These are phyloP conservation scores for Trapa bicornis DNA, from an alignment of 345 rosid species.

Conservation along the genomic window DNA sequence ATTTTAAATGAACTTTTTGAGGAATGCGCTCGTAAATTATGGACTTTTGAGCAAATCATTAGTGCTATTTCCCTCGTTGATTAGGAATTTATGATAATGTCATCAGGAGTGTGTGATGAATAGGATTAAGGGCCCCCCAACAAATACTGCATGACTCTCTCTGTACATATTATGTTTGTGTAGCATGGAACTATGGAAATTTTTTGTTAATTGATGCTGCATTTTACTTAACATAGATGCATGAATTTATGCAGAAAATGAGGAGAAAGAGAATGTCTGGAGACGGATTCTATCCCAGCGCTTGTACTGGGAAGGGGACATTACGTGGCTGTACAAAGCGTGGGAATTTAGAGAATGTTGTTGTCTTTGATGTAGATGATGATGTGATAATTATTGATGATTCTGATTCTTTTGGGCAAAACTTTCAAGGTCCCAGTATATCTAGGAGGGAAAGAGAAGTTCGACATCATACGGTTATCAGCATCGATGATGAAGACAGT, in stretches of 20 bases:
- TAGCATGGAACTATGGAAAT: too few relatives aligned
- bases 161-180: neutral
- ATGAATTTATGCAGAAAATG: constrained; percentile 15
- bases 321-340: constrained; percentile 21
- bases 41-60: neutral
- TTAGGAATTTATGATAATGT: neutral
- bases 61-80: neutral
- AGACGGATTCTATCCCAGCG: constrained; percentile 23
- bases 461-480: constrained; percentile 30
- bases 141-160: neutral
- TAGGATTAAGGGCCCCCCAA: neutral
- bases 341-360: constrained; percentile 30
- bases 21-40: neutral
- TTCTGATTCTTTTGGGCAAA: constrained; percentile 33
- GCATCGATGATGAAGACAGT: constrained; percentile 49
- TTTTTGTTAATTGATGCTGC: too few relatives aligned
- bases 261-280: constrained; percentile 29
- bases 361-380: constrained; percentile 52
- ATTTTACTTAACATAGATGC: too few relatives aligned
- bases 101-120: neutral
- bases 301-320: constrained; percentile 30
- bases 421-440: too few relatives aligned
- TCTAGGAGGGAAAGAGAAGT: constrained; percentile 17
- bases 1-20: neutral
- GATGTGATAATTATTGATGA: constrained; percentile 49